Evolutionary conservation across 257 asterid genomes (phyloP), one percentile per base, ranked within the genome.

Genomic region (Coffea eugenioides): DNA sequence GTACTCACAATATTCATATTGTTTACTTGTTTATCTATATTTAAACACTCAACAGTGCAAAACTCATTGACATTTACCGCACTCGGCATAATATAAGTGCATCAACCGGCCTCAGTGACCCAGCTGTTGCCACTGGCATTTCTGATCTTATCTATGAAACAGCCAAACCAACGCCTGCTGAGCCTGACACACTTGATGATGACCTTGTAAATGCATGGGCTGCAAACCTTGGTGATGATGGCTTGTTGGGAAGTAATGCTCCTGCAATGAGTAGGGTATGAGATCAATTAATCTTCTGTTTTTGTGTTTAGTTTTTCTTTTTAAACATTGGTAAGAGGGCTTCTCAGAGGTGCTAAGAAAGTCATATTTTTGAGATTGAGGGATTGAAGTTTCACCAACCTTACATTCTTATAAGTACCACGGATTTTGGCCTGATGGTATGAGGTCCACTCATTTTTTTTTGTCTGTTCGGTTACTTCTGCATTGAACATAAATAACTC

Each of bases 201-300:
- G 99, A 96, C 88, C 98, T 94, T 77, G 99, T 96, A 73, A 96
- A 96, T 84, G 95, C 92, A 82, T 96, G 99, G 99, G 98, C 99
- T 76, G 82, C 98, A 36, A 96, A 81, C 88, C 99, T 96, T 78
- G 99, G 97, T 83, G 99, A 96, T 86, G 98, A 93, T 84, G 91
- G 88, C 79, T 80, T 87, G 80, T 74, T 81, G 77, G 90, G 87
- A 69, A 87, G 78, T 61, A 85, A 87, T 77, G 99, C 97, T 75
- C 99, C 98, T 76, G 99, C 99, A 76, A 89, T 96, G 96, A 96
- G 91, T 86, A 90, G 99, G 93, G 99, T 96, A 87, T 81, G 91
- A 67, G 59, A 80, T 77, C 67, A 80, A 59, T 51, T 76, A 61
- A 23, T 66, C 73, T 70, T 54, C 41, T 3, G 34, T 69, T 39